Evolutionary conservation across 192 early-diverging fungal species (phyloP), one percentile per base, ranked within the genome.

Genomic region (Coemansia sp.): DNA sequence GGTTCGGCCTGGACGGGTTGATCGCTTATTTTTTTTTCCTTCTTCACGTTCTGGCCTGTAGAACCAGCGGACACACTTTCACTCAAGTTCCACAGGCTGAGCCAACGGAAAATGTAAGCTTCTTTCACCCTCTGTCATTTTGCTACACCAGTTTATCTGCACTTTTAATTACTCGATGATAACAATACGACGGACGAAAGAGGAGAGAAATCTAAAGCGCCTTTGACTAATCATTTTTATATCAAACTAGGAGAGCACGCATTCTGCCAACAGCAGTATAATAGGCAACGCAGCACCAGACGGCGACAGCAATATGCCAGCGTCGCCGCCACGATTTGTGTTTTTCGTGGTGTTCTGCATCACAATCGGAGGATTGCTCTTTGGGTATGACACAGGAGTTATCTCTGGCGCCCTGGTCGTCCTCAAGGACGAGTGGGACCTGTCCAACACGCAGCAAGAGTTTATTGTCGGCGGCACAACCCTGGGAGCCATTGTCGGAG

Each of bases 401-500:
- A 81, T 81, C 38, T 76, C 81, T 38, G 73, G 73, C 10, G 82
- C 82, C 5, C 61, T 85, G 23, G 79, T 81, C 2, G 79, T 81
- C 20, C 73, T 81, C 61, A 73, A 76, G 29, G 66, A 75, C 43
- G 79, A 81, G 22, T 81, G 79, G 79, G 34, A 70, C 2, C 70
- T 81, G 17, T 66, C 29, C n/a, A 76, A 48, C 25, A 81, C 79
- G 19, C 79, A 81, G 64, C 73, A 81, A 15, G 79, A 81, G 70
- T 81, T 81, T 66, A 73, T 81, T 20, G 79, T 81, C 22, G 74
- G 66, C 57, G 79, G 70, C n/a, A 81, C 79, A 25, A 81, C 79
- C 7, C 56, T 81, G 52, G 79, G 79, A 0, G 79, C 79, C 46
- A 90, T 92, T 59, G 68, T 85, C 46, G 92, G 92, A 17, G 86